Base-by-base conservation (phyloP, 768 basidiomycete species). In the Lepiota venenata region DNA sequence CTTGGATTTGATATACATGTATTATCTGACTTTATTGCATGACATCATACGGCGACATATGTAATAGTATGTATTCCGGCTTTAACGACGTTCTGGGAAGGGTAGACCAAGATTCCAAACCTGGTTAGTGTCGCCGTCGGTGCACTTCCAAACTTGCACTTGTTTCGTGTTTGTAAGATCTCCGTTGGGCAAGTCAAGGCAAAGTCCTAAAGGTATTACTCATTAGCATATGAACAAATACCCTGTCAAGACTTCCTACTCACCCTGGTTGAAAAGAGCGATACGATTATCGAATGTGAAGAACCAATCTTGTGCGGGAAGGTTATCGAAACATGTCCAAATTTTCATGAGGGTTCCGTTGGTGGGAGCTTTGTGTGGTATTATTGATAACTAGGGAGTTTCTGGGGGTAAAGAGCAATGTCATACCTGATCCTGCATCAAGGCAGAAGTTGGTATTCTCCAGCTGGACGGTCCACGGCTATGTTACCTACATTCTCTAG, bases 371-470 rank as follows among this genome's bases (percentile, higher is more conserved):
- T n/a, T 9, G 8, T 40, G 16, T 18, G 25, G 11, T 21, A 36
- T 12, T 42, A 16, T 16, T 8, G 12, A 15, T 32, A 32, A 16
- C 10, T 16, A 9, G 9, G 10, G 6, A 32, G 3, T n/a, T 14
- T 4, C 3, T 27, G 11, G 14, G 45, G 14, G 14, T n/a, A 4
- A 16, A n/a, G 32, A 7, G 25, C 3, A 5, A 32, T 32, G 12
- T 59, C 62, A 12, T 42, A 66, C 67, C 42, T 10, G 52, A 50
- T 6, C 65, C 64, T 2, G 65, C 64, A 47, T 69, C 68, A 45
- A 69, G 60, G 35, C 68, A 67, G 56, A 58, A 69, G 22, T 57
- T 58, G 0, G 60, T 63, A 4, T 58, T 59, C 1, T 61, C 60
- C 3, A 69, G 52, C 32, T 51, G 56, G 52, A 69, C 57, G 12